phyloP scores from a whole-genome alignment of 257 asterid genomes.

The Osmanthus fragrans region DNA sequence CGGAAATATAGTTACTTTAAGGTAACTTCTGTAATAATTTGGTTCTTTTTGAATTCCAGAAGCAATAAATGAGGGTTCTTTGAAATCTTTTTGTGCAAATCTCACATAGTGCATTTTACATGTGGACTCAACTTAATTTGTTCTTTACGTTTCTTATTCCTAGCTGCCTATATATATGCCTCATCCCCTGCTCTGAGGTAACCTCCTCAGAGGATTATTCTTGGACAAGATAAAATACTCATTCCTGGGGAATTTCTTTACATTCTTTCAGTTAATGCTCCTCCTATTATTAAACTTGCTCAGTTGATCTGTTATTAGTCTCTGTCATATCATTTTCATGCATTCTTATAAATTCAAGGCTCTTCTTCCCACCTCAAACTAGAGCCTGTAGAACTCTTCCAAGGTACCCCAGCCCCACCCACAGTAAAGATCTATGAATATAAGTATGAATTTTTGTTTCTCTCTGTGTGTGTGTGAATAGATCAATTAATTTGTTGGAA shows the following conservation, averaged over 20 bases:
- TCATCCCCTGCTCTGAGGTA: not conserved
- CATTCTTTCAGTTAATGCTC: not conserved
- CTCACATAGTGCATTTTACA: constrained; percentile 28
- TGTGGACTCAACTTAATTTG: constrained; percentile 25
- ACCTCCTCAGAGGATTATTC: not conserved
- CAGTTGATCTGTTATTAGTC: not conserved
- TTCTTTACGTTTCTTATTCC: not conserved
- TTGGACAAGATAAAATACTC: not conserved
- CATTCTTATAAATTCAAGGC: not conserved
- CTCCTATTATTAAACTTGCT: no score
- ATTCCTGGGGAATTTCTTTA: not conserved
- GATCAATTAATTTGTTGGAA: not conserved
- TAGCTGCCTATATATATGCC: constrained; percentile 2
- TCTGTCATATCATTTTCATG: not conserved
- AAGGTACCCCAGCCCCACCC: not conserved
- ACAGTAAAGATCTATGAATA: no score
- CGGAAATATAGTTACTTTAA: not conserved
- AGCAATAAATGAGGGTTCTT: not conserved
- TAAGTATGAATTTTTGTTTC: not conserved
- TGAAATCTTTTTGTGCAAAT: not conserved
- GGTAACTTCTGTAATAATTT: no score
- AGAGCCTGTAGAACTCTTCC: not conserved
- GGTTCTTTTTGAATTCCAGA: no score
- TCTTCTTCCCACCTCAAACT: not conserved
- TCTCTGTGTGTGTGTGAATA: no score